phyloP scores from a whole-genome alignment of 768 basidiomycete species.

The Coprinopsis cinerea region DNA sequence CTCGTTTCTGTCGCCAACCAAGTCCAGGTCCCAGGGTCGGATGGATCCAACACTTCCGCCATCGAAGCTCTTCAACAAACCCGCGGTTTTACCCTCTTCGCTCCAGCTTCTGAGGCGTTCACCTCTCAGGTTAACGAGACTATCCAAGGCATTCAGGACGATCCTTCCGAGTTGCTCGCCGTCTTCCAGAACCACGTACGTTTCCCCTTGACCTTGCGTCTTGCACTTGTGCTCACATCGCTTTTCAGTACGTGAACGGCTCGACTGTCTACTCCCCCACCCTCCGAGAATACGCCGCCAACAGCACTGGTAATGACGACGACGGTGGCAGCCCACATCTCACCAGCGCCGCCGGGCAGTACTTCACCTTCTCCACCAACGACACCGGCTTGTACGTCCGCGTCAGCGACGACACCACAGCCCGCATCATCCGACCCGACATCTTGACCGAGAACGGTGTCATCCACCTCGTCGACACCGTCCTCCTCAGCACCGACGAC shows the following conservation, averaged over 20 bases:
- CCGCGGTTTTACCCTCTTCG: constrained; percentile 60
- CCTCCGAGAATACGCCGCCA: constrained; percentile 22
- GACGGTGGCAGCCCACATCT: constrained; percentile 23
- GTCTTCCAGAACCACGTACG: constrained; percentile 59
- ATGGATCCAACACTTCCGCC: constrained; percentile 31
- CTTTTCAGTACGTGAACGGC: constrained; percentile 57
- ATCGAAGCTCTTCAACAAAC: constrained; percentile 25
- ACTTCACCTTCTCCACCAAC: constrained; percentile 47
- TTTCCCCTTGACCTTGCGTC: constrained; percentile 3
- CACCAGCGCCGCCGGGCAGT: constrained; percentile 54
- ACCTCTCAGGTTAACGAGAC: constrained; percentile 24
- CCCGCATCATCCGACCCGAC: constrained; percentile 50
- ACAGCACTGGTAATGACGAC: constrained; percentile 2
- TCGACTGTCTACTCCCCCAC: constrained; percentile 57
- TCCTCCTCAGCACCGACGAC: constrained; percentile 40
- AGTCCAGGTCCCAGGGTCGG: constrained; percentile 18
- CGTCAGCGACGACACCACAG: constrained; percentile 23
- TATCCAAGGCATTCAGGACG: constrained; percentile 31
- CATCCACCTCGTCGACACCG: constrained; percentile 53
- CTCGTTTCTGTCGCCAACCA: constrained; percentile 27
- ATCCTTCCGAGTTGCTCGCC: constrained; percentile 37
- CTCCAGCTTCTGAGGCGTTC: constrained; percentile 52
- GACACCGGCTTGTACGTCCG: constrained; percentile 52
- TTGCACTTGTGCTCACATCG: neutral
- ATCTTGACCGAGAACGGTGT: constrained; percentile 65